Percentiles rank a stretch among this genome's conserved stretches.
Conservation (phyloP, 257 asterid species). For the Solanum microdontum region DNA sequence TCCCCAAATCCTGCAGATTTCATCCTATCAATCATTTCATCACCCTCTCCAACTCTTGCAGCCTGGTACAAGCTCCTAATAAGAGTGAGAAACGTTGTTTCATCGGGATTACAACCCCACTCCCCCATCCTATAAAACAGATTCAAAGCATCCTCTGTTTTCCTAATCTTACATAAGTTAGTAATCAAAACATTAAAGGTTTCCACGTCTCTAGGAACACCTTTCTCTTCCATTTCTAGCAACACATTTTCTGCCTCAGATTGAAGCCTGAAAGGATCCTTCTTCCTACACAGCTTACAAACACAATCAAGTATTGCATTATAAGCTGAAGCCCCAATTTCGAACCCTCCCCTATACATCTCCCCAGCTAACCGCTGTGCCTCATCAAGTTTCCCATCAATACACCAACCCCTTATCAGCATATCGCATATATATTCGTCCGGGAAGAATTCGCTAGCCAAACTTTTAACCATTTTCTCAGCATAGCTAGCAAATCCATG, state of each 20-base stretch:
- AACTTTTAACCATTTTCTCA: conserved; percentile 77
- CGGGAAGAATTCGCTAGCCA: conserved; percentile 83
- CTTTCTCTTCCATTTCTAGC: conserved; percentile 67
- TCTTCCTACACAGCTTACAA: conserved; percentile 70
- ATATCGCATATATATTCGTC: conserved; percentile 68
- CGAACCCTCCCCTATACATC: conserved; percentile 85
- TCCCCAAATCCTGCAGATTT: conserved; percentile 72
- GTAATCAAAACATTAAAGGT: conserved; percentile 72
- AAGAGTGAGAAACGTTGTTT: conserved; percentile 51
- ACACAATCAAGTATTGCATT: conserved; percentile 79
- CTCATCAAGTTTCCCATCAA: conserved; percentile 71
- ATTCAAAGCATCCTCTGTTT: conserved; percentile 53
- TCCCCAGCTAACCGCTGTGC: conserved; percentile 65
- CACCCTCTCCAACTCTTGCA: conserved; percentile 80
- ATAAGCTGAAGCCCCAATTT: conserved; percentile 44
- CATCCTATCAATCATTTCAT: conserved; percentile 93
- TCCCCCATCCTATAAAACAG: conserved; percentile 56
- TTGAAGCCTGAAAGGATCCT: conserved; percentile 67
- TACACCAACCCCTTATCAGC: conserved; percentile 76
- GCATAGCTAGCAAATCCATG: conserved; percentile 73
- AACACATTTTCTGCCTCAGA: conserved; percentile 49
- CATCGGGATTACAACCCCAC: conserved; percentile 74
- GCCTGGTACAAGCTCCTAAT: conserved; percentile 87
- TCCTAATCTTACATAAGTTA: conserved; percentile 78
- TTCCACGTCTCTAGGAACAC: conserved; percentile 77